These are phyloP conservation scores for Beverwykella pulmonaria DNA, from an alignment of 495 filamentous ascomycete genomes.

Conservation along the genomic window DNA sequence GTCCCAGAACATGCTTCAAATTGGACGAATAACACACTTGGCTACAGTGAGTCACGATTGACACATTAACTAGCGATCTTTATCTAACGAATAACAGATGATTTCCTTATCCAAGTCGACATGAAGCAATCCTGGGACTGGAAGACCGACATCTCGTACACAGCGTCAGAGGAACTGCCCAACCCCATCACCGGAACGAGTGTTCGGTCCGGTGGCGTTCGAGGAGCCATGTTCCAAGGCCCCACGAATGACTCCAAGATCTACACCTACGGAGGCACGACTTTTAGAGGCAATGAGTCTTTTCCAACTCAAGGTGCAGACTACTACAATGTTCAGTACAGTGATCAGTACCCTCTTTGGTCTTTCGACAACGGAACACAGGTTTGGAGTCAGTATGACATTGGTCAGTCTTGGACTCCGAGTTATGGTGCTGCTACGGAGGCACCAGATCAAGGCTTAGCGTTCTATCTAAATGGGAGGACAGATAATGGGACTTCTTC, in stretches of 20 bases:
- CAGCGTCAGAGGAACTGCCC: constrained; percentile 37
- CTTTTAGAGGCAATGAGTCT: constrained; percentile 8
- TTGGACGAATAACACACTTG: constrained; percentile 18
- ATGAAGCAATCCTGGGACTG: constrained; percentile 50
- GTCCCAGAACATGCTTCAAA: not conserved
- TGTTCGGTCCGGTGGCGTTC: constrained; percentile 36
- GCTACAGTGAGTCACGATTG: constrained; percentile 9
- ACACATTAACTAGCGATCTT: not conserved
- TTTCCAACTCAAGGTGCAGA: constrained; percentile 8
- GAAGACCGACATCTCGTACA: constrained; percentile 48
- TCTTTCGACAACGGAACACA: constrained; percentile 42
- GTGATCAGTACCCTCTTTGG: constrained; percentile 24
- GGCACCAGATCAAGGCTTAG: constrained; percentile 44
- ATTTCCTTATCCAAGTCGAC: constrained; percentile 46
- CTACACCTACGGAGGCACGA: constrained; percentile 26
- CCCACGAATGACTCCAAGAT: constrained; percentile 28
- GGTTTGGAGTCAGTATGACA: constrained; percentile 48
- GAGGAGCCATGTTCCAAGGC: constrained; percentile 45
- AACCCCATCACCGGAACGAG: constrained; percentile 23
- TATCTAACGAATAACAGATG: constrained; percentile 38
- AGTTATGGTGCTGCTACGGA: constrained; percentile 47
- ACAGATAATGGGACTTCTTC: constrained; percentile 45
- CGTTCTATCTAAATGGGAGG: constrained; percentile 50
- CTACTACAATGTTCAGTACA: not conserved
- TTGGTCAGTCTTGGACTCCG: constrained; percentile 43